phyloP scores from a whole-genome alignment of 148 eudicot species.

The Camellia granthamiana region DNA sequence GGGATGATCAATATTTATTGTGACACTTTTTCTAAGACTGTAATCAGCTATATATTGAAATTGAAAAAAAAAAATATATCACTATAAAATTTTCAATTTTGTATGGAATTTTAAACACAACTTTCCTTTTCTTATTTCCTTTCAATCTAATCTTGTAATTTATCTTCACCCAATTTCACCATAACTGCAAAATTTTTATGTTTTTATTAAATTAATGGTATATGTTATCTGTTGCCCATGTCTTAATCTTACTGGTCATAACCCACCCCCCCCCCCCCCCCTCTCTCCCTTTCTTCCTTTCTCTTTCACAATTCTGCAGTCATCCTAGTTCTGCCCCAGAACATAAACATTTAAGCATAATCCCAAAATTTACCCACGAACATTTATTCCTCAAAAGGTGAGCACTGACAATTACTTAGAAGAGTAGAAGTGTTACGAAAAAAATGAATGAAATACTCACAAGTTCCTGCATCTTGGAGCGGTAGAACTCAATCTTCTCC shows the following conservation, averaged over 20 bases:
- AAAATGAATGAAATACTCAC: conserved; percentile 42
- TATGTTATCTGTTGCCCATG: neutral
- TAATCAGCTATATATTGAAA: too few relatives aligned
- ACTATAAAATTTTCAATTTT: neutral
- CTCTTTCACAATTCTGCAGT: neutral
- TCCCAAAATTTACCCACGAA: neutral
- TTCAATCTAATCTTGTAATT: neutral
- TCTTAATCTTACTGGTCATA: neutral
- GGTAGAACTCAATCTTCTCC: conserved; percentile 82
- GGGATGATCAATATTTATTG: too few relatives aligned
- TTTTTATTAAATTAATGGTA: neutral
- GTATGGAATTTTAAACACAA: neutral
- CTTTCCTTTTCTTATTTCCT: neutral
- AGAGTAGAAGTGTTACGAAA: neutral
- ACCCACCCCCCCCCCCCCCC: neutral
- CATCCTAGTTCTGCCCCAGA: neutral
- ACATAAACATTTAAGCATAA: neutral
- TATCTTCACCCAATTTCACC: neutral
- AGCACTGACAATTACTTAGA: neutral
- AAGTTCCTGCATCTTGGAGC: conserved; percentile 95
- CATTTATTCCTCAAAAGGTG: conserved; percentile 8
- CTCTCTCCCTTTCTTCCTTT: neutral
- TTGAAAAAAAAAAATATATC: too few relatives aligned
- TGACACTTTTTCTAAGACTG: too few relatives aligned
- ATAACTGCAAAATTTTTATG: neutral